phyloP scores from a whole-genome alignment of 345 rosid genomes.

The Camelina neglecta region DNA sequence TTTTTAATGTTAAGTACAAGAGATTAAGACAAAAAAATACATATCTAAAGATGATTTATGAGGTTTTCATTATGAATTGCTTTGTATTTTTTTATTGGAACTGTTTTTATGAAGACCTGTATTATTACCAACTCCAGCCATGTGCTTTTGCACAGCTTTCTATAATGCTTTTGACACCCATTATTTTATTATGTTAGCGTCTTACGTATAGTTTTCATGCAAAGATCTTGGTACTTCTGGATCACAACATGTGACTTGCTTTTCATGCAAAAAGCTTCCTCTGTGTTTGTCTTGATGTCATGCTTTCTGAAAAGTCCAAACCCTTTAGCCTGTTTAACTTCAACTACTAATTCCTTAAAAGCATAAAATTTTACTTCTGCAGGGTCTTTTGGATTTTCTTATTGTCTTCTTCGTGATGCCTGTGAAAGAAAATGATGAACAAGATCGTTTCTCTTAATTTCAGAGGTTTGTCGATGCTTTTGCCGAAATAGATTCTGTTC shows the following conservation, averaged over 20 bases:
- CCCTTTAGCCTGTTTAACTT: constrained; percentile 22
- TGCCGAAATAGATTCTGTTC: not conserved
- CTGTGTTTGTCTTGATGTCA: constrained; percentile 32
- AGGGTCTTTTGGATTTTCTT: constrained; percentile 19
- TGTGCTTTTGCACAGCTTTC: constrained; percentile 40
- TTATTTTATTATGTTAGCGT: constrained; percentile 21
- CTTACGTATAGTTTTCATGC: constrained; percentile 40
- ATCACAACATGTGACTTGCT: constrained; percentile 45
- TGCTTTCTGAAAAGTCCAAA: constrained; percentile 30
- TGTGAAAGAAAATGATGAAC: constrained; percentile 30
- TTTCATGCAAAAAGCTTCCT: constrained; percentile 46
- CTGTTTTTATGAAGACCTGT: constrained; percentile 27
- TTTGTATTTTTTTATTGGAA: constrained; percentile 1
- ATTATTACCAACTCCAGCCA: constrained; percentile 39
- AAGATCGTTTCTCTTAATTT: constrained; percentile 9
- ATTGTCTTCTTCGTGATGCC: constrained; percentile 17
- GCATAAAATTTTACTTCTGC: constrained; percentile 31
- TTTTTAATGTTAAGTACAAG: constrained; percentile 13
- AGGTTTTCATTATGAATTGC: constrained; percentile 24
- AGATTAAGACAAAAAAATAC: constrained; percentile 26
- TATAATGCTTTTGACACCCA: constrained; percentile 34
- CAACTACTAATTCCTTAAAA: constrained; percentile 36
- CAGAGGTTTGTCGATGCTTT: constrained; percentile 31
- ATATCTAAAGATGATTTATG: constrained; percentile 27
- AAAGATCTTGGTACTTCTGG: constrained; percentile 39